Base-by-base conservation (phyloP, 2,329 filamentous ascomycete species). In the Aspergillus melleus region DNA sequence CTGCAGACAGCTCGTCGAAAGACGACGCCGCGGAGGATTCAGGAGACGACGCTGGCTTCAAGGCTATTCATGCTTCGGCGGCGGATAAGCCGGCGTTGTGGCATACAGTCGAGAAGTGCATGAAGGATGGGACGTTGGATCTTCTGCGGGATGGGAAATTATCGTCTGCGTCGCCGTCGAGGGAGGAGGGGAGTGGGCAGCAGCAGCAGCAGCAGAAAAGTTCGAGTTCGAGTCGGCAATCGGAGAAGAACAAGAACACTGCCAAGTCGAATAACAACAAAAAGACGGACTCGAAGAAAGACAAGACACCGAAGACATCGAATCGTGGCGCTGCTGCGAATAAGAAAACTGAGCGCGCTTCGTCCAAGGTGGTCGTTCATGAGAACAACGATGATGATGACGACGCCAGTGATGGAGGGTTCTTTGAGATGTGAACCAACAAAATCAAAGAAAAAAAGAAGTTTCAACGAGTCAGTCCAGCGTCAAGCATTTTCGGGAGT, bases 51-150 rank as follows among this genome's bases (percentile, higher is more conserved):
- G 61, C 69, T 30, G 61, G 68, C 10, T 66, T 66, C 49, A 62
- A 58, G 24, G 36, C 52, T n/a, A 47, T 62, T 19, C 60, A 61
- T 19, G 44, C 44, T 1, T 60, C 56, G 1, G 61, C 52, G 1
- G 57, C 64, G 8, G 64, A 69, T 51, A 80, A 75, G 62, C 77
- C 77, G 3, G 70, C 77, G 1, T 71, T 81, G 64, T 81, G 80
- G 80, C 67, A 72, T 54, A 64, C 75, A 6, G 74, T 82, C n/a
- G 76, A 79, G 64, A 74, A 75, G 57, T 76, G 74, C 54, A 81
- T 79, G 76, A 65, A 70, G 53, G 72, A 80, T 8, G 75, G 73
- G 10, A 79, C 75, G 16, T 68, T 81, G 51, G 74, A 78, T 53
- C 70, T 69, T 39, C 67, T 81, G 29, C 73, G 79, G 29, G 74